Evolutionary conservation across 1,284 basidiomycete species (phyloP), one percentile per base, ranked within the genome.

Genomic region (Tausonia pullulans): DNA sequence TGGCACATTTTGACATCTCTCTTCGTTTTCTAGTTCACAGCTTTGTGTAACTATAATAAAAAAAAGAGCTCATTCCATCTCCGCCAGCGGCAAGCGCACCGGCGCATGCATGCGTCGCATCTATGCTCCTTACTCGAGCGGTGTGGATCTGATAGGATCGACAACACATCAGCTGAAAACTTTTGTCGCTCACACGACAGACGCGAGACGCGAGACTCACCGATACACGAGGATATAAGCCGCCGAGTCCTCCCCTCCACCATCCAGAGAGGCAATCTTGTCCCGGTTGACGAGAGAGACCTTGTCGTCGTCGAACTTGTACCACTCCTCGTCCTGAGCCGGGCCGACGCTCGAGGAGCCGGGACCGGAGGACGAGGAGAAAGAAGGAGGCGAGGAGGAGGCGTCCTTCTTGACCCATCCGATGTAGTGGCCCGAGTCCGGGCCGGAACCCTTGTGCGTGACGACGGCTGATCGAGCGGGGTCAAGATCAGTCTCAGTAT

Each of bases 391-490:
- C 70, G 57, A 83, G 81, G 76, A 87, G 83, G 54, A 45, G 55
- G 13, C 54, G 54, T 27, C 54, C 14, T 49, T 8, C 79, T 87
- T 88, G 58, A 87, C 89, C 79, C 88, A 96, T 0, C 85, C 88
- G 50, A 95, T 92, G 74, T 95, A 96, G 76, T 96, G 93, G 1
- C 92, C 94, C 0, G 89, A 85, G 73, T 98, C 93, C 0, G 95
- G 93, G 0, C 87, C 88, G 0, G 92, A 85, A 14, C 96, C 96
- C 74, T 98, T 98, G 81, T 98, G 95, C 41, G 93, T 96, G 13
- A 99, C 86, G 72, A 98, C 89, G 1, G 87, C 90, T 90, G 71
- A 53, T 27, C 27, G 27, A 27, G 27, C 27, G 27, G 27, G 27
- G 27, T 27, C 27, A 27, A 27, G 27, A 27, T 27, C 27, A 27